phyloP scores from a whole-genome alignment of 1,139 yeast species.

The Yamadazyma diddensiae region DNA sequence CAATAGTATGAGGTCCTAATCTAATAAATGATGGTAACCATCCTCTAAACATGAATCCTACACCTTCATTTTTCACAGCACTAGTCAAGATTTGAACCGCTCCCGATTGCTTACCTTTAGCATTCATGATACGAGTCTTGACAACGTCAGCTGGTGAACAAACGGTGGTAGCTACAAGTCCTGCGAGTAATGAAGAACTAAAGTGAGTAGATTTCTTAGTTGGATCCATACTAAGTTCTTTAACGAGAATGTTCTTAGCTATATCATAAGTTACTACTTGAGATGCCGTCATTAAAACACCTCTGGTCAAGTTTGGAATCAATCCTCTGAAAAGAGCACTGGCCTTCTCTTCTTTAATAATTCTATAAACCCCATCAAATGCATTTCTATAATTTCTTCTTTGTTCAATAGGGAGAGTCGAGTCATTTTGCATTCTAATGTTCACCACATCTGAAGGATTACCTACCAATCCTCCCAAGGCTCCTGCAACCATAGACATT shows the following conservation, averaged over 20 bases:
- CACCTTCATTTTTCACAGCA: slow-evolving; percentile 69
- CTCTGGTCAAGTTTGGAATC: slow-evolving; percentile 74
- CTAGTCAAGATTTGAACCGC: slow-evolving; percentile 50
- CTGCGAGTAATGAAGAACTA: slow-evolving; percentile 73
- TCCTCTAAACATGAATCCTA: slow-evolving; percentile 80
- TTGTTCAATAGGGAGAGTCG: slow-evolving; percentile 59
- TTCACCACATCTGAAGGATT: slow-evolving; percentile 88
- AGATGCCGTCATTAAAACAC: slow-evolving; percentile 85
- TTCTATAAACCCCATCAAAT: slow-evolving; percentile 65
- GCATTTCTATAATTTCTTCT: slow-evolving; percentile 80
- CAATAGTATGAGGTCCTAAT: slow-evolving; percentile 85
- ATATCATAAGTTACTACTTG: slow-evolving; percentile 88
- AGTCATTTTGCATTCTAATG: slow-evolving; percentile 89
- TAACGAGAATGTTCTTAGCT: slow-evolving; percentile 62
- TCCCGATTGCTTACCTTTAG: slow-evolving; percentile 46
- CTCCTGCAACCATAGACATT: slow-evolving; percentile 81
- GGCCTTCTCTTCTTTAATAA: slow-evolving; percentile 60
- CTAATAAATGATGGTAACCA: slow-evolving; percentile 89
- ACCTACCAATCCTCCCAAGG: slow-evolving; percentile 79
- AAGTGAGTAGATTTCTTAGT: slow-evolving; percentile 71
- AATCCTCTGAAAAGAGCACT: slow-evolving; percentile 69
- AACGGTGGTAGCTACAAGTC: slow-evolving; percentile 83
- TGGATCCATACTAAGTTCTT: slow-evolving; percentile 51
- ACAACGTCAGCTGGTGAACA: slow-evolving; percentile 93
- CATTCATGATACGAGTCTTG: slow-evolving; percentile 83